phyloP scores from a whole-genome alignment of 2,329 filamentous ascomycete species.

The Incumbomyces lentus region DNA sequence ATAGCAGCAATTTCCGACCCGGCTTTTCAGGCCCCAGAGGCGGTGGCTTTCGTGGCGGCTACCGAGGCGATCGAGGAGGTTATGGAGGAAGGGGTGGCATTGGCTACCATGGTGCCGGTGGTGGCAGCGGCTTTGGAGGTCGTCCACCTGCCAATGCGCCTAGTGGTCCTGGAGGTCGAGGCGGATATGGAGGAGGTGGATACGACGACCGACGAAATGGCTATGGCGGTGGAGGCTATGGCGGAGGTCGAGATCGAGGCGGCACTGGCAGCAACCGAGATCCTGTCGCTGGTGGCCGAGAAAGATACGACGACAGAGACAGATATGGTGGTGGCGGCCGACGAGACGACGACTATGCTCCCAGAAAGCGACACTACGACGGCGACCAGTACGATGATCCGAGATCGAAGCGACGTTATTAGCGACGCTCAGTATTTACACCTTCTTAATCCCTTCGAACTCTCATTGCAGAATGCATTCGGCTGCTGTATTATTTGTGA shows the following conservation, averaged over 20 bases:
- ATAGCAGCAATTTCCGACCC: slow-evolving; percentile 45
- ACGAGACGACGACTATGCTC: slow-evolving; percentile 44
- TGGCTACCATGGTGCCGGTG: slow-evolving; percentile 20
- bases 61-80: slow-evolving; percentile 30
- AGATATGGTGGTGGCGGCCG: slow-evolving; percentile 31
- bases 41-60: slow-evolving; percentile 44
- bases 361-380: slow-evolving; percentile 23
- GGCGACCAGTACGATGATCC: slow-evolving; percentile 65
- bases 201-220: slow-evolving; percentile 38
- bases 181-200: slow-evolving; percentile 41
- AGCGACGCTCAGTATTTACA: slow-evolving; percentile 14
- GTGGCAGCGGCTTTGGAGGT: slow-evolving; percentile 33
- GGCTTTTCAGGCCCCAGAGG: slow-evolving; percentile 41
- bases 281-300: slow-evolving; percentile 60
- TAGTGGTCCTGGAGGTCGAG: slow-evolving; percentile 39
- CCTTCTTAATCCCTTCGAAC: too few species aligned
- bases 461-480: slow-evolving; percentile 4
- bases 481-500: slow-evolving; percentile 10
- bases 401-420: slow-evolving; percentile 51
- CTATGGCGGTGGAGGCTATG: slow-evolving; percentile 45
- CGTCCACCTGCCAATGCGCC: slow-evolving; percentile 37
- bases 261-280: slow-evolving; percentile 72
- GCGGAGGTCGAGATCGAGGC: slow-evolving; percentile 46
- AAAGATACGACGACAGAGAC: slow-evolving; percentile 40
- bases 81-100: slow-evolving; percentile 28